Evolutionary conservation across 208 protist genomes (phyloP), one percentile per base, ranked within the genome.

Genomic region (Trypanosoma avium): DNA sequence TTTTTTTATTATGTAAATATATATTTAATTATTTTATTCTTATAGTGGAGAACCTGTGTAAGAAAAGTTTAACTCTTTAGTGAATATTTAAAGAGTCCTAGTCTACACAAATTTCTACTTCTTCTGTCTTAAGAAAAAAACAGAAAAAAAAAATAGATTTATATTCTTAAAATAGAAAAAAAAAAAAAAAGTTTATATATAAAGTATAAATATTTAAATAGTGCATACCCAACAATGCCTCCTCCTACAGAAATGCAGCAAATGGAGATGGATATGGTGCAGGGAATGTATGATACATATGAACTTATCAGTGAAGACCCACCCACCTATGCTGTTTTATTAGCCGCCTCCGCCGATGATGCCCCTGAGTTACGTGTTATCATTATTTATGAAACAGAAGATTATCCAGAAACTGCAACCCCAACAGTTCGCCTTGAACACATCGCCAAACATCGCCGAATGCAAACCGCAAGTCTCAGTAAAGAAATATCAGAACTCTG

Each of bases 221-320:
- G n/a, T n/a, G n/a, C n/a, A n/a, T n/a, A n/a, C n/a, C n/a, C n/a
- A n/a, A n/a, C n/a, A n/a, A n/a, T n/a, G n/a, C n/a, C n/a, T n/a
- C 82, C 87, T 7, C 63, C 81, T 10, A 93, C 82, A 1, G 86
- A 93, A 12, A 82, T 86, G 77, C 90, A 95, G 68, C 52, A 80
- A 78, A 95, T 95, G 90, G 90, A 95, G 70, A 91, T 93, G 78
- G 90, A 95, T 45, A 93, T 93, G 86, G 84, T 95, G 70, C 67
- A 92, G 67, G 78, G 84, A 15, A 95, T 95, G 90, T 95, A 95
- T 72, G 90, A 95, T 69, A 84, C 84, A 13, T 95, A 79, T 70
- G 75, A 77, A 60, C 71, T 87, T 30, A 40, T 81, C 69, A 84
- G 79, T 48, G 42, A 61, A 21, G 90, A 92, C 60, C 86, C 90